Evolutionary conservation across 768 basidiomycete species (phyloP).

Genomic region (Pleurotus ostreatus): DNA sequence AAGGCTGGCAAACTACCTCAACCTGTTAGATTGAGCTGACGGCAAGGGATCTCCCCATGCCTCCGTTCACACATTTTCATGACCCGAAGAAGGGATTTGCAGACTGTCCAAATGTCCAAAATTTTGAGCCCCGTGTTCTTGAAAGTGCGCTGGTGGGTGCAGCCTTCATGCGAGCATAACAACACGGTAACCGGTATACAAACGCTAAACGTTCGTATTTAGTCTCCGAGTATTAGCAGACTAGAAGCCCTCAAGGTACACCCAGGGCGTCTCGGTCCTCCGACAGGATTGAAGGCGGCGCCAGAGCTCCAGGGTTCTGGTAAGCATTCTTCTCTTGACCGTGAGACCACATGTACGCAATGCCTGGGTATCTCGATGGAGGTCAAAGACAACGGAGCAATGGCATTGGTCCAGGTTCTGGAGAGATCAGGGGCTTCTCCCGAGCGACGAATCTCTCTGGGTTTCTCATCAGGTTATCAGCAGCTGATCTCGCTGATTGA

Average conservation of each 20-base stretch:
- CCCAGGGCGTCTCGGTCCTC: neutral
- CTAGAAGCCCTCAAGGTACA: neutral
- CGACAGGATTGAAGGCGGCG: neutral
- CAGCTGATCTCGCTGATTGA: too few relatives aligned
- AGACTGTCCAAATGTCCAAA: neutral
- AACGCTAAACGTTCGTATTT: neutral
- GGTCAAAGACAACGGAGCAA: too few relatives aligned
- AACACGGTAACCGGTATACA: neutral
- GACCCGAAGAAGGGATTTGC: neutral
- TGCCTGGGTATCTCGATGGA: neutral
- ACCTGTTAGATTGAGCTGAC: neutral
- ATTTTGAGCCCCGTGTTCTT: neutral
- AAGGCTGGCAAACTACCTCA: neutral
- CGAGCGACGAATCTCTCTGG: too few relatives aligned
- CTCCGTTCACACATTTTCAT: neutral
- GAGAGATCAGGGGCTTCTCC: too few relatives aligned
- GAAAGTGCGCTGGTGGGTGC: neutral
- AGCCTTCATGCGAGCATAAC: neutral
- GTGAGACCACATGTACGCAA: neutral
- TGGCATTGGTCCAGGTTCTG: too few relatives aligned
- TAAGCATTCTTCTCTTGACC: neutral
- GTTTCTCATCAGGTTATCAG: too few relatives aligned
- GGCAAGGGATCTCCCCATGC: neutral
- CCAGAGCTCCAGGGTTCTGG: neutral
- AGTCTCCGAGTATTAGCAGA: neutral